Percentiles rank a stretch among this genome's conserved stretches.
Evolutionary conservation across 164 flowering plant genomes (phyloP).

Genomic region (Piper longum): DNA sequence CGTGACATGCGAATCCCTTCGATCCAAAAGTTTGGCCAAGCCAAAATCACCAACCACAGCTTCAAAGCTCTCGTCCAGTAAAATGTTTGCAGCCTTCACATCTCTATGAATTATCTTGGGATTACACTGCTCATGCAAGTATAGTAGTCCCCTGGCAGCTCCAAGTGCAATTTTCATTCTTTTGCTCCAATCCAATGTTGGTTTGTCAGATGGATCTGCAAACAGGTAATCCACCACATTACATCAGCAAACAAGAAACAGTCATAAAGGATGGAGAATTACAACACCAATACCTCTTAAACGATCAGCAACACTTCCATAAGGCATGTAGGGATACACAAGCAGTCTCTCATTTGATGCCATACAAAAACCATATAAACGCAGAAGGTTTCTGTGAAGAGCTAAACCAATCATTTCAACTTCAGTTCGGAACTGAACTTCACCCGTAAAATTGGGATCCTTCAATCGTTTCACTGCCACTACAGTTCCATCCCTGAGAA

Average conservation of each 20-base stretch:
- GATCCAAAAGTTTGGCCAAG: conserved; percentile 79
- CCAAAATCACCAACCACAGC: conserved; percentile 98
- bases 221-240: background rate
- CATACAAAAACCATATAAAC: conserved; percentile 89
- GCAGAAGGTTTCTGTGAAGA: conserved; percentile 81
- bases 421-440: conserved; percentile 97
- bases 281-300: conserved; percentile 58
- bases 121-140: conserved; percentile 85
- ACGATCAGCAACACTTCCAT: conserved; percentile 96
- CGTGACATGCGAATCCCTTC: conserved; percentile 85
- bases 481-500: conserved; percentile 49
- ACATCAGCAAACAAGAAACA: background rate
- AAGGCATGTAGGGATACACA: conserved; percentile 88
- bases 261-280: background rate
- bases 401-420: conserved; percentile 97
- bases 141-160: conserved; percentile 78
- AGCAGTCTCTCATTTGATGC: conserved; percentile 76
- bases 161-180: conserved; percentile 75
- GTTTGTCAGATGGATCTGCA: conserved; percentile 49
- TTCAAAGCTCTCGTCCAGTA: conserved; percentile 87
- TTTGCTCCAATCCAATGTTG: conserved; percentile 79
- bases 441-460: conserved; percentile 87
- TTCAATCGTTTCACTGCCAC: conserved; percentile 88
- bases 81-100: conserved; percentile 93
- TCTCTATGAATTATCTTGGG: conserved; percentile 94